A percentile compares a stretch with the other conserved stretches of the same genome.
Evolutionary conservation across 495 filamentous ascomycete species (phyloP).

Genomic region (Xylaria intraflava): DNA sequence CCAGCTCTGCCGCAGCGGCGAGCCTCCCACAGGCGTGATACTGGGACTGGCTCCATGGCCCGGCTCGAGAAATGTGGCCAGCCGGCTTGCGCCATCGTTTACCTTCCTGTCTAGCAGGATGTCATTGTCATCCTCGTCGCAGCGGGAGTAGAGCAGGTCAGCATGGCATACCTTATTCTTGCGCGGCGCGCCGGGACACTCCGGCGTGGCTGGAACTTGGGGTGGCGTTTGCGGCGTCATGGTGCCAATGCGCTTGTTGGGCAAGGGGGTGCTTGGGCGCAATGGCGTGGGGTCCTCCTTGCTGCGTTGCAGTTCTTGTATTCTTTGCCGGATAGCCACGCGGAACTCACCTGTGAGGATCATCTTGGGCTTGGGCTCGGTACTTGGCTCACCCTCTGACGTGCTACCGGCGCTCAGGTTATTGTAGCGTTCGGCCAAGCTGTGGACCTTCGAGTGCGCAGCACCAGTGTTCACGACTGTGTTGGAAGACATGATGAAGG

Average conservation of each 20-base stretch:
- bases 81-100: not conserved
- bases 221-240: not conserved
- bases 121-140: not conserved
- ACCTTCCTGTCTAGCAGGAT: not conserved
- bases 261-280: not conserved
- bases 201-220: not conserved
- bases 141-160: too few relatives aligned
- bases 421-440: not conserved
- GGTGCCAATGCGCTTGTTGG: not conserved
- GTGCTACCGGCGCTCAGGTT: too few relatives aligned
- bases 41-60: not conserved
- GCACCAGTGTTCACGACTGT: not conserved
- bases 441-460: not conserved
- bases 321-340: not conserved
- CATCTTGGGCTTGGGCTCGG: not conserved
- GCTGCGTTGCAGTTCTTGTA: not conserved
- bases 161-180: not conserved
- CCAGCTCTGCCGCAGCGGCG: slow-evolving; percentile 1
- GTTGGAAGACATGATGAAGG: not conserved
- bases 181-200: slow-evolving; percentile 2
- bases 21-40: not conserved
- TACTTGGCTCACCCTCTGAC: not conserved
- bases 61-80: too few relatives aligned
- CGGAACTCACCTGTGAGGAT: slow-evolving; percentile 9
- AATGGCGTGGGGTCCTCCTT: not conserved